Evolutionary conservation across 306 rosid genomes (phyloP).

Genomic region (Hippophae gyantsensis): DNA sequence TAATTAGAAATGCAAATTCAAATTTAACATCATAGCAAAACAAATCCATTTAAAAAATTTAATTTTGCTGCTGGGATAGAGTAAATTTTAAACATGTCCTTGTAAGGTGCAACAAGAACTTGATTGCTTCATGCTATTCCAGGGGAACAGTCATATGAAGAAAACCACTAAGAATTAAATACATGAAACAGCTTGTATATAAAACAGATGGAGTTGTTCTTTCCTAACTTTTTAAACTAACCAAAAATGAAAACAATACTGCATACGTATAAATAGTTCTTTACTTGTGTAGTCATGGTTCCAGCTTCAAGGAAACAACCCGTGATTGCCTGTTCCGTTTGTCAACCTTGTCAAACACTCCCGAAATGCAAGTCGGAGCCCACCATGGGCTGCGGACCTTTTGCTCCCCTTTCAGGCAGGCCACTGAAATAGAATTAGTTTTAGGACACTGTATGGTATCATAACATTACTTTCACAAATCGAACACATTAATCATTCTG

Average conservation of each 20-base stretch:
- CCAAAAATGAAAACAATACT: slow-evolving; percentile 25
- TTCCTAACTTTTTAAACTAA: slow-evolving; percentile 57
- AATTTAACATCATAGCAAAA: not conserved
- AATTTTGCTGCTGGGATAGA: not conserved
- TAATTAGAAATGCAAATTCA: too few relatives aligned
- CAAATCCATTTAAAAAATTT: not conserved
- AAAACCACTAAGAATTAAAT: slow-evolving; percentile 26
- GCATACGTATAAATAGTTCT: slow-evolving; percentile 27
- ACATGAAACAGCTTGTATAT: slow-evolving; percentile 32
- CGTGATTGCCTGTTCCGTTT: slow-evolving; percentile 95
- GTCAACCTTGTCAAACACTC: slow-evolving; percentile 76
- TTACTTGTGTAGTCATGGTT: slow-evolving; percentile 42
- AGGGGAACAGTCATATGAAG: slow-evolving; percentile 6
- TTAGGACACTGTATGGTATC: not conserved
- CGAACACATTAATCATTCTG: too few relatives aligned
- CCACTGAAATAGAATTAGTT: slow-evolving; percentile 55
- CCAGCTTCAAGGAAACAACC: slow-evolving; percentile 97
- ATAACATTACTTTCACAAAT: too few relatives aligned
- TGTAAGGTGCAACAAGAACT: slow-evolving; percentile 11
- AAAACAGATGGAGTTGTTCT: slow-evolving; percentile 25
- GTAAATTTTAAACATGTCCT: slow-evolving; percentile 6
- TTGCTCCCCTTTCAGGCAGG: slow-evolving; percentile 98
- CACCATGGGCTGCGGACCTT: slow-evolving; percentile 99
- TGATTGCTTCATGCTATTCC: slow-evolving; percentile 18
- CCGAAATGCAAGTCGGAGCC: slow-evolving; percentile 94